Base-by-base conservation (phyloP, 106 monocot species). In the Apostasia shenzhenica region DNA sequence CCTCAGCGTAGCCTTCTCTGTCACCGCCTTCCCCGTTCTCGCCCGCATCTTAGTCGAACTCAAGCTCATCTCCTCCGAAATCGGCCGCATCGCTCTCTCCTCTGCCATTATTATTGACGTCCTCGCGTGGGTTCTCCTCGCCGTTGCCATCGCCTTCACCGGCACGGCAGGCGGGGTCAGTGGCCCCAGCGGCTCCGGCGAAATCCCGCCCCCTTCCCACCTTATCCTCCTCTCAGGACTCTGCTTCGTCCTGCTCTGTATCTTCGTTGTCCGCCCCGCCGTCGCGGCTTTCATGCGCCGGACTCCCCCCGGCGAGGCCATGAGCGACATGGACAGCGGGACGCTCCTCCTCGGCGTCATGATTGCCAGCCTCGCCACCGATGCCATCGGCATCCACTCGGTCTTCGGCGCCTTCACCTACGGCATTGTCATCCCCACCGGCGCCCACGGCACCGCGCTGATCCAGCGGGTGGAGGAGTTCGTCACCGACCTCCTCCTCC, bases 51-150 rank as follows among this genome's bases (percentile, higher is more conserved):
- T 88, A 41, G 13, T 68, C 39, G 84, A 88, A 14, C 63, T 79
- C 56, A 81, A 73, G 52, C 75, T 88, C 5, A 78, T 91, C 68
- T 81, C 75, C 69, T 84, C 86, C 41, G 91, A 91, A 65, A 76
- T 87, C 54, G 91, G 87, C 38, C 81, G 75, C 38, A 54, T 82
- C 45, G 80, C 88, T 64, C 43, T 88, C 77, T 67, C 77, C 6
- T 55, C 82, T 45, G 72, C 82, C 14, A 61, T 81, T 40, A 58
- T 67, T 40, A 73, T 56, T 49, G 81, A 81, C 45, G 11, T 79
- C 59, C 45, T 74, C 53, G 57, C 73, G 3, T 81, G 83, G 81
- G 41, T 70, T 49, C 42, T 88, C 37, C 74, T 85, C 44, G 77
- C 74, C 51, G 9, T 76, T 48, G 41, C 46, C 14, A 45, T 81